Percentiles rank a stretch among this genome's conserved stretches.
Conservation (phyloP, 1,139 yeast species). For the Wickerhamomyces sp. region DNA sequence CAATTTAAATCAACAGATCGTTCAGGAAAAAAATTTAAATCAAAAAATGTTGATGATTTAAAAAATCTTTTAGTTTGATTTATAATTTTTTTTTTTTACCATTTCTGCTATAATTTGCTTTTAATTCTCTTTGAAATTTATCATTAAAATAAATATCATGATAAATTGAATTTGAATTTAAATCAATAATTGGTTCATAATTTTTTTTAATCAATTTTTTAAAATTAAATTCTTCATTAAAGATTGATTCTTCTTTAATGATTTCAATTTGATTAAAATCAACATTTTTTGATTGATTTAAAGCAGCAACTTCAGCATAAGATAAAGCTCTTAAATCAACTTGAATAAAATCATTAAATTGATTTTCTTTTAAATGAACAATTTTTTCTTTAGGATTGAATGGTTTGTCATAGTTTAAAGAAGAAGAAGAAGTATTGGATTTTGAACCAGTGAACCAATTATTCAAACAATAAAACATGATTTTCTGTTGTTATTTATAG, state of each 20-base stretch:
- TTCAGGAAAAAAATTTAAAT: constrained; percentile 81
- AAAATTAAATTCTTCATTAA: neutral
- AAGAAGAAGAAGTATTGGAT: neutral
- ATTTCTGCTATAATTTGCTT: neutral
- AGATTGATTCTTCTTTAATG: too few relatives aligned
- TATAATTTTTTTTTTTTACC: neutral
- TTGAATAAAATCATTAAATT: constrained; percentile 37
- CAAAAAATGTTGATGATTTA: constrained; percentile 64
- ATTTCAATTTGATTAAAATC: neutral
- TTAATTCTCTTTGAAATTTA: neutral
- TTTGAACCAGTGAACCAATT: neutral
- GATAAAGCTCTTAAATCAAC: constrained; percentile 41
- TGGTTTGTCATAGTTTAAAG: neutral
- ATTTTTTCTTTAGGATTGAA: constrained; percentile 25
- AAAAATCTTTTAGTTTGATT: constrained; percentile 1
- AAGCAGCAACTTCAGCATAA: constrained; percentile 48
- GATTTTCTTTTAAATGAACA: constrained; percentile 25
- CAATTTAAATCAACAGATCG: constrained; percentile 76
- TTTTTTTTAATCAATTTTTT: too few relatives aligned
- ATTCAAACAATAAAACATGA: neutral
- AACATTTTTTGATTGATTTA: constrained; percentile 1
- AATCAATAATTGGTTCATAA: too few relatives aligned
- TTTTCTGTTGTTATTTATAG: neutral
- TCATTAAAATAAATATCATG: neutral
- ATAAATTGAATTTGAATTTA: neutral